Percentiles rank a stretch among this genome's conserved stretches.
phyloP scores from a whole-genome alignment of 2,329 filamentous ascomycete species.

The Penicillium glabrum region DNA sequence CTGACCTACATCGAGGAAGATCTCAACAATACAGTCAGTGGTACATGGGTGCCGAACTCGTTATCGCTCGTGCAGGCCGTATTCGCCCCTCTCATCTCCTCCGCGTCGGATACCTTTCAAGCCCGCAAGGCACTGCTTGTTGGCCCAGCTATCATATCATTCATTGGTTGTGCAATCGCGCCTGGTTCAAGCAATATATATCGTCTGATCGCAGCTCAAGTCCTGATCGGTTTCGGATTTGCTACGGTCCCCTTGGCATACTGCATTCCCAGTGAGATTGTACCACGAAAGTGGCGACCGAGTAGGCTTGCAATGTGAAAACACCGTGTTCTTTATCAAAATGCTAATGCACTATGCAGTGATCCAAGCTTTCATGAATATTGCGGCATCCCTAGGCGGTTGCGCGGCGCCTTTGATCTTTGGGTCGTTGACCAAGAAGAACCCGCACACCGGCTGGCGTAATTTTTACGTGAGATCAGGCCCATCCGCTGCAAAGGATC shows the following conservation, averaged over 20 bases:
- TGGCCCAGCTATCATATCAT: slow-evolving; percentile 2
- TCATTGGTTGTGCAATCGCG: slow-evolving; percentile 7
- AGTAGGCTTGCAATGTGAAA: not conserved
- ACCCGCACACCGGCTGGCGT: slow-evolving; percentile 1
- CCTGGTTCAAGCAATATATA: slow-evolving; percentile 1
- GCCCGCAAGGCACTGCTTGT: slow-evolving; percentile 5
- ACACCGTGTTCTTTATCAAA: not conserved
- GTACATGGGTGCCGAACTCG: slow-evolving; percentile 6
- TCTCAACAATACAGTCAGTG: not conserved
- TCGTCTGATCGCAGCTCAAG: slow-evolving; percentile 1
- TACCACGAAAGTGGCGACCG: slow-evolving; percentile 9
- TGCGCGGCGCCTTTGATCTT: slow-evolving; percentile 1
- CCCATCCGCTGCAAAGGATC: not conserved
- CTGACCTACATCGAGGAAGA: not conserved
- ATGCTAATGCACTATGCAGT: not conserved
- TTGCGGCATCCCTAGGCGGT: not conserved
- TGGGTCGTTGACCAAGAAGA: not conserved
- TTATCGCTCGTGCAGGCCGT: slow-evolving; percentile 9
- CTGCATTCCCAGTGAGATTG: slow-evolving; percentile 9
- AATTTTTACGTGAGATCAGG: not conserved
- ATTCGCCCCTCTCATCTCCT: slow-evolving; percentile 4
- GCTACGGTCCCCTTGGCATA: slow-evolving; percentile 12
- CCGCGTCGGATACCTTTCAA: slow-evolving; percentile 11
- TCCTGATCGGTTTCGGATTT: slow-evolving; percentile 10
- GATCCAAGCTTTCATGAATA: slow-evolving; percentile 3